These are phyloP conservation scores for Yamadazyma paraphyllophila DNA, from an alignment of 805 yeast species.

Conservation along the genomic window DNA sequence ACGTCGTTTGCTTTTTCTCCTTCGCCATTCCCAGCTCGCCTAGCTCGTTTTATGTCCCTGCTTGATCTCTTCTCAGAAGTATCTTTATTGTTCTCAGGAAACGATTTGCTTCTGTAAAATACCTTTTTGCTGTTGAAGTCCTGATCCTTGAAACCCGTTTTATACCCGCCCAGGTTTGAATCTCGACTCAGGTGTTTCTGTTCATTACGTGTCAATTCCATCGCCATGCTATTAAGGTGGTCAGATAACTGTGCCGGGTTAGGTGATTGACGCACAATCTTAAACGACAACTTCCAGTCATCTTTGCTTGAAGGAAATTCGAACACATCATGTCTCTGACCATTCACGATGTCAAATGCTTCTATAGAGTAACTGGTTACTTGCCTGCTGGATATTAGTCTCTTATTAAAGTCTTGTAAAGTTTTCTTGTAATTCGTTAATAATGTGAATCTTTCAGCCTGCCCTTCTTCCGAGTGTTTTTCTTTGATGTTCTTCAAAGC, in stretches of 20 bases:
- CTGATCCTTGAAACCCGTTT: neutral
- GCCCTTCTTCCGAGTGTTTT: neutral
- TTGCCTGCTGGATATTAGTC: neutral
- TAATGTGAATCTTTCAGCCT: neutral
- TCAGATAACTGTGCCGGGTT: slow-evolving; percentile 13
- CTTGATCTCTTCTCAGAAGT: too few relatives aligned
- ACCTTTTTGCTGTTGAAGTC: neutral
- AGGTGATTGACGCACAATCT: slow-evolving; percentile 15
- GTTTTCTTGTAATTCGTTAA: neutral
- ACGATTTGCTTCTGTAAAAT: too few relatives aligned
- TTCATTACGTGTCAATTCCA: neutral
- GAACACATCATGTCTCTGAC: neutral
- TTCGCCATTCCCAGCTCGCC: too few relatives aligned
- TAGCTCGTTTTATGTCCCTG: too few relatives aligned
- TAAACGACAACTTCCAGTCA: slow-evolving; percentile 23
- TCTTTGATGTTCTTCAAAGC: neutral
- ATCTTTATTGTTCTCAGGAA: too few relatives aligned
- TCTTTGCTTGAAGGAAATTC: slow-evolving; percentile 21
- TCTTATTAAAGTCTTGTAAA: slow-evolving; percentile 6
- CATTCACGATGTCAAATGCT: slow-evolving; percentile 3
- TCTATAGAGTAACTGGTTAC: slow-evolving; percentile 8
- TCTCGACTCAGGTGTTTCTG: neutral
- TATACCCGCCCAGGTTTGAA: neutral
- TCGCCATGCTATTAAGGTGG: neutral
- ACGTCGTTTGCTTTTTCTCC: too few relatives aligned